A percentile compares a stretch with the other conserved stretches of the same genome.
Evolutionary conservation across 345 rosid genomes (phyloP).

Genomic region (Melaleuca quinquenervia): DNA sequence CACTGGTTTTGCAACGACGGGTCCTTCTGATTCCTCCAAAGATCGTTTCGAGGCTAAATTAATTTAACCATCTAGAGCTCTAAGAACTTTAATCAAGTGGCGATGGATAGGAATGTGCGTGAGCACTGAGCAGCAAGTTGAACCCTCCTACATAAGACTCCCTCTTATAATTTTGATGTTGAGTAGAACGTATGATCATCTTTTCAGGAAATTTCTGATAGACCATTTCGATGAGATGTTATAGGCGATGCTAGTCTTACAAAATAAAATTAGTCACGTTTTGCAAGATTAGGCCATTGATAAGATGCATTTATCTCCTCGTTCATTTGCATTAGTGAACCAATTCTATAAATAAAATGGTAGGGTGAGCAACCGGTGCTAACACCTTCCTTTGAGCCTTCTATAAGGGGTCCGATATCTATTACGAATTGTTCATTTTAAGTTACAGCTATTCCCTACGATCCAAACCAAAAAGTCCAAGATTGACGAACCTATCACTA

Average conservation of each 20-base stretch:
- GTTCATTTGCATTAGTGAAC: no score
- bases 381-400: no score
- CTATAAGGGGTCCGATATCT: not conserved
- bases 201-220: not conserved
- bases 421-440: not conserved
- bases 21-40: not conserved
- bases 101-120: not conserved
- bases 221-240: not conserved
- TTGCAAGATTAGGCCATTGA: not conserved
- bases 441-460: accelerated
- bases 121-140: not conserved
- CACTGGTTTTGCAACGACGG: not conserved
- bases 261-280: not conserved
- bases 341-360: no score
- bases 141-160: no score
- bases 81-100: not conserved
- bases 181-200: not conserved
- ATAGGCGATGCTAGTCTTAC: not conserved
- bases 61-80: not conserved
- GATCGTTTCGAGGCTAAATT: not conserved
- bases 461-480: not conserved
- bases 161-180: not conserved
- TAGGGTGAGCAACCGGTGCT: not conserved
- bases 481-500: not conserved
- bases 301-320: no score